Evolutionary conservation across 2,329 filamentous ascomycete species (phyloP).

Genomic region (Alternaria sp.): DNA sequence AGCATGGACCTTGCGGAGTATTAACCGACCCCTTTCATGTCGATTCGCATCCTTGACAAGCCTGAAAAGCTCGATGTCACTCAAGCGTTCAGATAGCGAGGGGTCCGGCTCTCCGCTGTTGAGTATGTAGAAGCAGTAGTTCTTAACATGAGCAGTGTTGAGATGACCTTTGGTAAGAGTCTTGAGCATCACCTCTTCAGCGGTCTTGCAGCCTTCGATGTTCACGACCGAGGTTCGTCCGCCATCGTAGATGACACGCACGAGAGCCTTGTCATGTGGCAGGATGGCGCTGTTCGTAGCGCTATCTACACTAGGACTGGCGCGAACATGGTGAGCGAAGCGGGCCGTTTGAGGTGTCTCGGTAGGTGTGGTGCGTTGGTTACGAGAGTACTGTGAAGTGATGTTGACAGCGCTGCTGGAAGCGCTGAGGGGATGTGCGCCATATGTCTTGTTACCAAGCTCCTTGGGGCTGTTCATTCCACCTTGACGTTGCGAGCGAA

Average conservation of each 20-base stretch:
- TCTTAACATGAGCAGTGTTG: slow-evolving; percentile 88
- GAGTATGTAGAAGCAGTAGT: slow-evolving; percentile 96
- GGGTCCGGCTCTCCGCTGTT: slow-evolving; percentile 85
- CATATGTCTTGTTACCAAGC: slow-evolving; percentile 61
- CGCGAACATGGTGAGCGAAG: slow-evolving; percentile 75
- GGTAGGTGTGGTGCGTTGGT: slow-evolving; percentile 62
- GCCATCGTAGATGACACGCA: slow-evolving; percentile 90
- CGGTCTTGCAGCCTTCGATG: slow-evolving; percentile 87
- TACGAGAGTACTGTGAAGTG: slow-evolving; percentile 56
- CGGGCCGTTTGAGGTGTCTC: slow-evolving; percentile 70
- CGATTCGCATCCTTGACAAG: slow-evolving; percentile 87
- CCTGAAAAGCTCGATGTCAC: slow-evolving; percentile 87
- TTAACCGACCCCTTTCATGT: slow-evolving; percentile 87
- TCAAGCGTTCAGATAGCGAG: slow-evolving; percentile 79
- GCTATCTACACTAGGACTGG: slow-evolving; percentile 84
- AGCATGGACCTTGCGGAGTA: slow-evolving; percentile 89
- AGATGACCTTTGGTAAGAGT: slow-evolving; percentile 88
- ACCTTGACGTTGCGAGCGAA: slow-evolving; percentile 68
- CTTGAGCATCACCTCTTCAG: slow-evolving; percentile 90
- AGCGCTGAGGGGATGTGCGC: slow-evolving; percentile 63
- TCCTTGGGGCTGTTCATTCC: slow-evolving; percentile 66
- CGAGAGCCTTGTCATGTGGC: slow-evolving; percentile 85
- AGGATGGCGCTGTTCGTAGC: slow-evolving; percentile 78
- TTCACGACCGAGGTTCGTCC: slow-evolving; percentile 94
- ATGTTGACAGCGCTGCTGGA: slow-evolving; percentile 57